Conservation (phyloP, 1,139 yeast genomes). For the Geotrichum citri-aurantii region DNA sequence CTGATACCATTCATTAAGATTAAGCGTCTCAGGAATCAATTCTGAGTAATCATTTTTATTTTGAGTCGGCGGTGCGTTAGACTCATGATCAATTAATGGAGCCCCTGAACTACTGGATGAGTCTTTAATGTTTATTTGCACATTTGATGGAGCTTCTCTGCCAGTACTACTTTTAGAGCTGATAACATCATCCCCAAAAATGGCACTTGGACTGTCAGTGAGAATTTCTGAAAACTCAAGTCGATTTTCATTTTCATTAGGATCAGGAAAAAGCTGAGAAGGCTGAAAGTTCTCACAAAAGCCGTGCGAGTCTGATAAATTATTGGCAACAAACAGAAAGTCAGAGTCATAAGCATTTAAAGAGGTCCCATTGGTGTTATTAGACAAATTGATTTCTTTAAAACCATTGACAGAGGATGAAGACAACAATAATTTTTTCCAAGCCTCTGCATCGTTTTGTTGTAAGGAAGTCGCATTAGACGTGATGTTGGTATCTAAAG, state of each 20-base stretch:
- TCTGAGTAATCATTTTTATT: constrained; percentile 14
- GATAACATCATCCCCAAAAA: background rate
- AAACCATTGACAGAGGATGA: background rate
- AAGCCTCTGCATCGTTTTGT: background rate
- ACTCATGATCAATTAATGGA: background rate
- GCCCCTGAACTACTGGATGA: background rate
- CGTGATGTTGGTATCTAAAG: background rate
- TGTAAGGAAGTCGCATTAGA: background rate
- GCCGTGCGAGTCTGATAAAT: constrained; percentile 28
- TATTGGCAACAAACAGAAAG: constrained; percentile 34
- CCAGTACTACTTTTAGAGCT: constrained; percentile 5
- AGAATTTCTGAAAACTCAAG: background rate
- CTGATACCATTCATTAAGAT: constrained; percentile 40
- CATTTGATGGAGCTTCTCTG: constrained; percentile 3
- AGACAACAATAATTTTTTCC: background rate
- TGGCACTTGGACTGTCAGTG: constrained; percentile 2
- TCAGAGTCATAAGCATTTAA: constrained; percentile 26
- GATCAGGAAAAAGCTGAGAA: constrained; percentile 37
- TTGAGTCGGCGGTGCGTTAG: constrained; percentile 6
- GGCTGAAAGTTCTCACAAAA: constrained; percentile 37
- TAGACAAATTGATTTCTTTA: background rate
- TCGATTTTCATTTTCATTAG: constrained; percentile 12
- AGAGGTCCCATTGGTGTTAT: background rate
- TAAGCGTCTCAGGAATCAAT: constrained; percentile 33
- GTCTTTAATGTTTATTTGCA: background rate